Conservation (phyloP, 192 early-diverging fungal genomes). For the Rhizophagus sp. region DNA sequence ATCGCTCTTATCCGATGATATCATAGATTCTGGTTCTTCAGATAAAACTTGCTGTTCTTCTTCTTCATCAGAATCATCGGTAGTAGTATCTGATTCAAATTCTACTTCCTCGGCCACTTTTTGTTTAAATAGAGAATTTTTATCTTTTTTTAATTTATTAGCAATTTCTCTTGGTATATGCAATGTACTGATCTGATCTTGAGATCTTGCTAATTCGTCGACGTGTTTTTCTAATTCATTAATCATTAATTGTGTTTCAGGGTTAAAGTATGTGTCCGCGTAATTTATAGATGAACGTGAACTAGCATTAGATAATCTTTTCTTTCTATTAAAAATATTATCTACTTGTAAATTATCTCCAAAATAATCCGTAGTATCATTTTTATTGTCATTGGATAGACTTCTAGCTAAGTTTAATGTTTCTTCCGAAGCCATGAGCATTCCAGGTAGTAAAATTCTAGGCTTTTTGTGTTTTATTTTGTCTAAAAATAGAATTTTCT, state of each 20-base stretch:
- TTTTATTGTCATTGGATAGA: not conserved
- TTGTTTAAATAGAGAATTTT: not conserved
- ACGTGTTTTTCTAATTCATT: conserved; percentile 16
- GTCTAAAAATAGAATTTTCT: too few relatives aligned
- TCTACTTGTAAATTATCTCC: not conserved
- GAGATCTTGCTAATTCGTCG: not conserved
- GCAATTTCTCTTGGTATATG: not conserved
- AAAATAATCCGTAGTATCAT: not conserved
- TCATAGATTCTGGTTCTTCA: not conserved
- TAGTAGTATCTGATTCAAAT: not conserved
- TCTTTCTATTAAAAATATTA: not conserved
- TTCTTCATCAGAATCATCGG: not conserved
- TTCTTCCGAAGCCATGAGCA: too few relatives aligned
- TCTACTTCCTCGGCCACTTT: not conserved
- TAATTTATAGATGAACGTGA: not conserved
- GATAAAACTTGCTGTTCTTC: not conserved
- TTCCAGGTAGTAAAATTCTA: too few relatives aligned
- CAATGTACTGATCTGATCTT: not conserved
- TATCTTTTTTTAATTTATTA: not conserved
- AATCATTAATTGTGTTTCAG: conserved; percentile 3
- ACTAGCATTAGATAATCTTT: not conserved
- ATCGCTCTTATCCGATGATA: not conserved
- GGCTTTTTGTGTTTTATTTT: too few relatives aligned
- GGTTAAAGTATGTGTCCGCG: not conserved
- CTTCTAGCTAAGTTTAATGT: not conserved